phyloP scores from a whole-genome alignment of 176 grass and related monocot genomes.

The Elaeis guineensis region DNA sequence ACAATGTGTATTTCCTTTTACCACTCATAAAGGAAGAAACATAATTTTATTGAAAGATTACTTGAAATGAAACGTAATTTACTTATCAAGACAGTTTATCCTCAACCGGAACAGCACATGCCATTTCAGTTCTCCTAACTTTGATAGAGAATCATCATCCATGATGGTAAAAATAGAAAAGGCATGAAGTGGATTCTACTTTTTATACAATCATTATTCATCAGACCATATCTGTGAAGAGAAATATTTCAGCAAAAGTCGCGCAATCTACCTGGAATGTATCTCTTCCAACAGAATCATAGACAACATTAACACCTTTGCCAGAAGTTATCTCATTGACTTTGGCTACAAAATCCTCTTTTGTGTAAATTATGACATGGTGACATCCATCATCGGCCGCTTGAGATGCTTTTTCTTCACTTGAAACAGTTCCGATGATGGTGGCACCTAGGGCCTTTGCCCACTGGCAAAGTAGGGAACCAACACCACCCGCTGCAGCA shows the following conservation, averaged over 20 bases:
- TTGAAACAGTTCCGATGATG: constrained; percentile 87
- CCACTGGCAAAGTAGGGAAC: constrained; percentile 91
- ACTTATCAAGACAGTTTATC: no score
- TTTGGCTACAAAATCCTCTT: constrained; percentile 66
- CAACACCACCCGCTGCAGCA: constrained; percentile 80
- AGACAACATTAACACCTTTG: constrained; percentile 76
- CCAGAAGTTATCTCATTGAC: constrained; percentile 74
- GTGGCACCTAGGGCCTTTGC: constrained; percentile 78
- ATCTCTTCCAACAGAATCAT: constrained; percentile 94
- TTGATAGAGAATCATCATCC: no score
- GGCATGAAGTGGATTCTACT: no score
- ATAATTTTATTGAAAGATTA: not conserved
- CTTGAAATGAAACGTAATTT: no score
- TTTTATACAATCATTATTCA: no score
- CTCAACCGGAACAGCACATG: not conserved
- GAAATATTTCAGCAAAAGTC: not conserved
- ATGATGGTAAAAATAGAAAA: no score
- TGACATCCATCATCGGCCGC: constrained; percentile 68
- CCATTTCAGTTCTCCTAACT: not conserved
- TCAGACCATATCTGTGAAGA: no score
- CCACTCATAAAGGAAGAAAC: not conserved
- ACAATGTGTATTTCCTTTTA: no score
- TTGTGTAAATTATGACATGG: constrained; percentile 67
- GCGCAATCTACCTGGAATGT: constrained; percentile 54
- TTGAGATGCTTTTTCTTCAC: constrained; percentile 66